Evolutionary conservation across 2,329 filamentous ascomycete species (phyloP).

Genomic region (Scolecobasidium constrictum): DNA sequence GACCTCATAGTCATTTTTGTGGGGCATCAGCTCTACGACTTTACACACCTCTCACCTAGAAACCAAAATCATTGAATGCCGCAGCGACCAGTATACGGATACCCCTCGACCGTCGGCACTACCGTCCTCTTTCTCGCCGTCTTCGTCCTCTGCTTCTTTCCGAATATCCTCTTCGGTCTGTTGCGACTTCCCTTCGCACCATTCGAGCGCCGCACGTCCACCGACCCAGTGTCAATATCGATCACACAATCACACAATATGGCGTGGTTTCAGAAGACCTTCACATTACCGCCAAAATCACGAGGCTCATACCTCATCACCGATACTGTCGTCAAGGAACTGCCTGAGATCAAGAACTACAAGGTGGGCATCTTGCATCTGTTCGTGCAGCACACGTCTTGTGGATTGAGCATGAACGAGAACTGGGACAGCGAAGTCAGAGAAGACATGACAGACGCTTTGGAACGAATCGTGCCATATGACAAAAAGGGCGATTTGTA

Average conservation of each 20-base stretch:
- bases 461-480: conserved; percentile 81
- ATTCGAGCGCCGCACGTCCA: conserved; percentile 13
- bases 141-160: conserved; percentile 42
- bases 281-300: conserved; percentile 64
- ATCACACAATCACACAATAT: conserved; percentile 25
- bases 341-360: conserved; percentile 75
- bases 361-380: conserved; percentile 79
- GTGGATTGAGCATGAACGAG: conserved; percentile 85
- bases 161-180: conserved; percentile 30
- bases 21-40: no score
- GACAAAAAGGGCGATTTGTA: conserved; percentile 60
- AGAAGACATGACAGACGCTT: conserved; percentile 82
- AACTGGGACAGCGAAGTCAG: conserved; percentile 83
- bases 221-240: conserved; percentile 19
- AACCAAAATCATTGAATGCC: conserved; percentile 10
- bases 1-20: not conserved
- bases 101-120: conserved; percentile 15
- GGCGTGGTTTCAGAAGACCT: conserved; percentile 76
- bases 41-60: no score
- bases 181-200: conserved; percentile 22
- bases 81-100: conserved; percentile 2
- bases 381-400: conserved; percentile 92
- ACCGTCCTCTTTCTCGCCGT: conserved; percentile 35
- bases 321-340: conserved; percentile 53
- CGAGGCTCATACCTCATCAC: conserved; percentile 88